Conservation (phyloP, 495 filamentous ascomycete species). For the Ramalina peruviana region DNA sequence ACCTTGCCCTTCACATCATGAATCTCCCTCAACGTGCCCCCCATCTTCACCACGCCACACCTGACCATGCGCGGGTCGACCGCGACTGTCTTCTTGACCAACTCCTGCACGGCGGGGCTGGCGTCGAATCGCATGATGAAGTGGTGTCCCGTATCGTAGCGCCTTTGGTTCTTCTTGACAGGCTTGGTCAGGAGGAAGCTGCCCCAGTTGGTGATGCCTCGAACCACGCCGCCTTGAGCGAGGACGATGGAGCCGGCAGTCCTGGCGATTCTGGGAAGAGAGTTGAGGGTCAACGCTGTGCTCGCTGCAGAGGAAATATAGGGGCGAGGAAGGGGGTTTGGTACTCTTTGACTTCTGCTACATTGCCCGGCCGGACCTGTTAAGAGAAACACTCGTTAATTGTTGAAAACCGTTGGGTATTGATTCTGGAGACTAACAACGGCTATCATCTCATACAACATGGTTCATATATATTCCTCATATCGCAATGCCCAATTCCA, state of each 20-base stretch:
- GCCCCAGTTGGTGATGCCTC: constrained; percentile 90
- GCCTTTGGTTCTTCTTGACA: constrained; percentile 60
- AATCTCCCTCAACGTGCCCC: constrained; percentile 57
- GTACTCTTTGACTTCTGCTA: constrained; percentile 81
- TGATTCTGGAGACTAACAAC: constrained; percentile 46
- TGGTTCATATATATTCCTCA: constrained; percentile 20
- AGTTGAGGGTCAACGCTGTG: background rate
- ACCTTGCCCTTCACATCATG: constrained; percentile 46
- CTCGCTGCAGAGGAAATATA: background rate
- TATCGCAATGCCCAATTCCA: too few relatives aligned
- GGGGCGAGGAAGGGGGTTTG: constrained; percentile 18
- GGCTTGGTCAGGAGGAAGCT: constrained; percentile 66
- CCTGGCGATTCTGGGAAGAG: constrained; percentile 57
- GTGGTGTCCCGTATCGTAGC: constrained; percentile 76
- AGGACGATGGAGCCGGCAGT: constrained; percentile 76
- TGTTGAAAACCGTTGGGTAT: background rate
- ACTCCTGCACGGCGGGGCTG: constrained; percentile 51
- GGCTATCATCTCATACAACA: constrained; percentile 97
- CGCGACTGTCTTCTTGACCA: constrained; percentile 57
- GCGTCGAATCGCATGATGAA: constrained; percentile 95
- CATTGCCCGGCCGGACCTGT: constrained; percentile 72
- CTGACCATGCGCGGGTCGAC: constrained; percentile 85
- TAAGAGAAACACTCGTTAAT: constrained; percentile 5
- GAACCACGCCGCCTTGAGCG: constrained; percentile 73
- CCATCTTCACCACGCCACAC: constrained; percentile 74